Base-by-base conservation (phyloP, 139 green algal species). In the Spirogloea muscicola region DNA sequence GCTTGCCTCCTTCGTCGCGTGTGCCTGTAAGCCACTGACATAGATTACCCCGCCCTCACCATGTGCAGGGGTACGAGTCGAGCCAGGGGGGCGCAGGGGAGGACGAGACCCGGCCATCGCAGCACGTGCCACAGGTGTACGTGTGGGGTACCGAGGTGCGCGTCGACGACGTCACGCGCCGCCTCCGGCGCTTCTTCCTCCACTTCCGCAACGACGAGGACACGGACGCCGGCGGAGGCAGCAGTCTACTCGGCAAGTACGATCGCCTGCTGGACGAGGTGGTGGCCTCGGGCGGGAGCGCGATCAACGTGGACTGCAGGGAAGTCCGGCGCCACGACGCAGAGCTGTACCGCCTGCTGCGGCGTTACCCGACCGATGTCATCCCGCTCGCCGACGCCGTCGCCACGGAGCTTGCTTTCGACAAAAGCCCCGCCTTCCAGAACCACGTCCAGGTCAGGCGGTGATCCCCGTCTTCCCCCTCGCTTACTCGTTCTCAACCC, bases 141-240 rank as follows among this genome's bases (percentile, higher is more conserved):
- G 85, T 97, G 34, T 97, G 92, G 92, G 92, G 92, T 40, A 97
- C 92, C 39, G 90, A 87, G 63, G 74, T 97, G 33, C 89, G 85
- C 58, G 77, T 89, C 16, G 36, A 72, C 33, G 59, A 87, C 67
- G 55, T 81, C 21, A 57, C 59, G 7, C 43, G 43, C 16, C 66
- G 74, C 10, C 92, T 92, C 74, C 83, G 74, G n/a, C 42, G 72
- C n/a, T 96, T 96, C 81, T 69, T 93, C 7, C 58, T 68, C 31
- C 49, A 71, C n/a, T 94, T 90, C 78, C 52, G 58, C 38, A 36
- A 25, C 5, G 43, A 25, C n/a, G 70, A 62, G 42, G 36, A 27
- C 0, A 72, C 37, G 4, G 74, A 85, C 2, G 51, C 81, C n/a
- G n/a, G n/a, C n/a, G n/a, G n/a, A n/a, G n/a, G n/a, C n/a, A n/a